Evolutionary conservation across 768 basidiomycete species (phyloP), one percentile per base, ranked within the genome.

Genomic region (Podaxis pistillaris): DNA sequence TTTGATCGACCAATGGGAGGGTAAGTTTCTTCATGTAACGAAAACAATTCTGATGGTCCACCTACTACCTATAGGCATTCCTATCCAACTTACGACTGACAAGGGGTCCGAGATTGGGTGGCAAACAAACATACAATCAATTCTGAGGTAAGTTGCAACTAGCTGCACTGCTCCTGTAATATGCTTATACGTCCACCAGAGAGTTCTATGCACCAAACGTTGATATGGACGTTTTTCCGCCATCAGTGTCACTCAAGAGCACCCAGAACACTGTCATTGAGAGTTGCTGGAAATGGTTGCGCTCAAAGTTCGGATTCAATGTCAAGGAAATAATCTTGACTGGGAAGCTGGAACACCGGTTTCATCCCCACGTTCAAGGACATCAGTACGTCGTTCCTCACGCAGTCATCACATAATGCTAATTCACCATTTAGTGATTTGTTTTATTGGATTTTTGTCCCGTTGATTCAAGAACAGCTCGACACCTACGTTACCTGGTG

Each of bases 211-310:
- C 68, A 2, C 68, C 71, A 4, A 54, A 72, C 1, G 51, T 73
- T 22, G 69, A 70, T 47, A 28, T 30, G 0, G 58, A 63, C 0
- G 13, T 56, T 24, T 72, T 61, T 44, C 71, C 69, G 22, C 62
- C 70, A 0, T 57, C 64, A 19, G 54, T 67, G 4, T 64, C 67
- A 15, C 36, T 74, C 40, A 62, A 33, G 28, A 71, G 69, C 44
- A 61, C 67, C 4, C 66, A 69, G 33, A 72, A 72, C 55, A 74
- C 71, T 6, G 66, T 68, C 2, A 72, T 72, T 37, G 70, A 74
- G 59, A 65, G 67, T 13, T 52, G 67, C 1, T 73, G 73, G 72
- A 67, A 68, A 44, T 72, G 73, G 73, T 69, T 71, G 12, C 67
- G 58, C 7, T 41, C 69, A 13, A 66, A 52, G 5, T 63, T 52